phyloP scores from a whole-genome alignment of 2,329 filamentous ascomycete species.

The Pochonia chlamydosporia region DNA sequence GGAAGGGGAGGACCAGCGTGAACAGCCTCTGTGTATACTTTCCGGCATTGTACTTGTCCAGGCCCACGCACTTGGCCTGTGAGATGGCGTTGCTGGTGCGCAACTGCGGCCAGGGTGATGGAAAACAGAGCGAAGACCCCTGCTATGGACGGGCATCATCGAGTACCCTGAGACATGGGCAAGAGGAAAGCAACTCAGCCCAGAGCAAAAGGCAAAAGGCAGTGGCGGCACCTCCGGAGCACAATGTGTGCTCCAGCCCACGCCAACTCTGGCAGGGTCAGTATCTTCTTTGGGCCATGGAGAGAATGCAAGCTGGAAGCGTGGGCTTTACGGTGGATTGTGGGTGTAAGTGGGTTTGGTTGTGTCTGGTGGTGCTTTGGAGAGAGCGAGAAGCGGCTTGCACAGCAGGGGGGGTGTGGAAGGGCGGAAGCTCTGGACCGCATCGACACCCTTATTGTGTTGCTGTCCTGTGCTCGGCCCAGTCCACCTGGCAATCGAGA shows the following conservation, averaged over 20 bases:
- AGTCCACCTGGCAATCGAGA: background rate
- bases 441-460: background rate
- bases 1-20: slow-evolving; percentile 17
- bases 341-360: slow-evolving; percentile 1
- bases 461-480: background rate
- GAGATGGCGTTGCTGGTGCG: slow-evolving; percentile 9
- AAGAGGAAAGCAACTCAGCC: background rate
- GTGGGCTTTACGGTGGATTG: background rate
- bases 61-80: slow-evolving; percentile 13
- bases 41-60: slow-evolving; percentile 9
- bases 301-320: background rate
- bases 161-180: slow-evolving; percentile 8
- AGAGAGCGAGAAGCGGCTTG: slow-evolving; percentile 2
- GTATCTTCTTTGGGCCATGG: background rate
- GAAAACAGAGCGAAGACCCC: slow-evolving; percentile 6
- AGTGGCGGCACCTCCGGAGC: slow-evolving; percentile 9
- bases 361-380: background rate
- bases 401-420: slow-evolving; percentile 2
- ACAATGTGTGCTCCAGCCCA: background rate
- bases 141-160: slow-evolving; percentile 6
- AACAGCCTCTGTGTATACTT: slow-evolving; percentile 12
- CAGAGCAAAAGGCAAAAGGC: background rate
- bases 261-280: slow-evolving; percentile 1
- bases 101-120: slow-evolving; percentile 19
- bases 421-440: background rate